Evolutionary conservation across 2,329 filamentous ascomycete genomes (phyloP).

Genomic region (Talaromyces verruculosus): DNA sequence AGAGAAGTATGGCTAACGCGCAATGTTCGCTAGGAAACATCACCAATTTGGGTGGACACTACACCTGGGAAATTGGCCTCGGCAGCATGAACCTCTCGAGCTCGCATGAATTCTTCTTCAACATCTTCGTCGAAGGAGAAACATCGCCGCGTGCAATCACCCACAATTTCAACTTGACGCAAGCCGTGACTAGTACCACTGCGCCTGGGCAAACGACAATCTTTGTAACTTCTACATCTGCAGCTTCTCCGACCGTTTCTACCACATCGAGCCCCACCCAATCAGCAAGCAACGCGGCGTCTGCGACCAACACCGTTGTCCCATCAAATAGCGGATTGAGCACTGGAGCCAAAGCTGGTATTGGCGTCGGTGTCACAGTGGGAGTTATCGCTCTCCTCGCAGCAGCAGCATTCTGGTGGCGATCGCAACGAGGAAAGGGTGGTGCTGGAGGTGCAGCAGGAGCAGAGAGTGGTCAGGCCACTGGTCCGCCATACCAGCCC

Average conservation of each 20-base stretch:
- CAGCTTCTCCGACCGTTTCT: neutral
- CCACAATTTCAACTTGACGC: constrained; percentile 17
- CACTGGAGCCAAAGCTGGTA: constrained; percentile 18
- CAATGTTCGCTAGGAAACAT: constrained; percentile 14
- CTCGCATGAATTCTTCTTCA: constrained; percentile 18
- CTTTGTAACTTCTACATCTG: too few relatives aligned
- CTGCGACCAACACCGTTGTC: constrained; percentile 9
- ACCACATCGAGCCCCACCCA: constrained; percentile 1
- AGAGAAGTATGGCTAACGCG: neutral
- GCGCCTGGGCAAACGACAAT: neutral
- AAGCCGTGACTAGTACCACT: constrained; percentile 11
- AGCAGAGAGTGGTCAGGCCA: neutral
- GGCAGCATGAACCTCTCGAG: constrained; percentile 18
- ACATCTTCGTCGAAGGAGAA: constrained; percentile 19
- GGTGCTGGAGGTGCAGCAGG: constrained; percentile 2
- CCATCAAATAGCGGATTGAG: constrained; percentile 8
- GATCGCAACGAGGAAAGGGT: neutral
- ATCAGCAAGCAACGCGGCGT: neutral
- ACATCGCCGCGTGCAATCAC: constrained; percentile 11
- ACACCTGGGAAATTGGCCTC: constrained; percentile 18
- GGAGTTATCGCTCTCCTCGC: constrained; percentile 14
- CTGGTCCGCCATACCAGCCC: neutral
- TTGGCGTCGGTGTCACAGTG: constrained; percentile 17
- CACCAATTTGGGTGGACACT: constrained; percentile 19
- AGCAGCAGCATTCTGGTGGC: constrained; percentile 15